phyloP scores from a whole-genome alignment of 352 stramenopile genomes.

The Pythium rhizo-oryzae region DNA sequence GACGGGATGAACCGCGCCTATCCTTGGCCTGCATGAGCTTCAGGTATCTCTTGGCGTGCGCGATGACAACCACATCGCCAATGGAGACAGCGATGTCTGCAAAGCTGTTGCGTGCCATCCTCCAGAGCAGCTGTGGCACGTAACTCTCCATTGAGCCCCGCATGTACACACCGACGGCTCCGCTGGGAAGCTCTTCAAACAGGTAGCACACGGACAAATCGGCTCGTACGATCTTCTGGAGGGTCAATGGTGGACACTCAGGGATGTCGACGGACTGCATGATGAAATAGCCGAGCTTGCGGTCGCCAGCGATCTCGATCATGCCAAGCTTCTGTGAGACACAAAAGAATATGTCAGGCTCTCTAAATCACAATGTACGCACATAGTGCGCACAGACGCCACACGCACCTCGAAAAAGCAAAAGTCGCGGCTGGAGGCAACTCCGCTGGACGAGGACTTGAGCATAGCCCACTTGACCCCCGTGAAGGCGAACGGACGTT shows the following conservation, averaged over 20 bases:
- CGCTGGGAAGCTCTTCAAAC: slow-evolving; percentile 26
- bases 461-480: slow-evolving; percentile 27
- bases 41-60: slow-evolving; percentile 17
- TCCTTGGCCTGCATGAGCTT: slow-evolving; percentile 4
- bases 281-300: slow-evolving; percentile 29
- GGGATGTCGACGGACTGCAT: slow-evolving; percentile 27
- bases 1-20: not conserved
- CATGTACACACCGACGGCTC: slow-evolving; percentile 29
- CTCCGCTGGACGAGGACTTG: slow-evolving; percentile 14
- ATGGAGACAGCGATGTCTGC: slow-evolving; percentile 25
- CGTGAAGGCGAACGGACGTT: slow-evolving; percentile 24
- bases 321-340: slow-evolving; percentile 20
- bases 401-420: slow-evolving; percentile 28
- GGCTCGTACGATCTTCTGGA: slow-evolving; percentile 13
- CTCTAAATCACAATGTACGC: no score
- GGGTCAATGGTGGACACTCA: slow-evolving; percentile 14
- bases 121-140: slow-evolving; percentile 7
- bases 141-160: slow-evolving; percentile 16
- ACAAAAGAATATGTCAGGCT: no score
- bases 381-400: no score
- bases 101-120: slow-evolving; percentile 20
- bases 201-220: slow-evolving; percentile 30
- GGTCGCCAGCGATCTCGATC: slow-evolving; percentile 9
- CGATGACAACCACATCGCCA: not conserved
- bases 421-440: slow-evolving; percentile 24